Percentiles rank a stretch among this genome's conserved stretches.
Conservation (phyloP, 805 yeast genomes). For the Zygotorulaspora chibaensis region DNA sequence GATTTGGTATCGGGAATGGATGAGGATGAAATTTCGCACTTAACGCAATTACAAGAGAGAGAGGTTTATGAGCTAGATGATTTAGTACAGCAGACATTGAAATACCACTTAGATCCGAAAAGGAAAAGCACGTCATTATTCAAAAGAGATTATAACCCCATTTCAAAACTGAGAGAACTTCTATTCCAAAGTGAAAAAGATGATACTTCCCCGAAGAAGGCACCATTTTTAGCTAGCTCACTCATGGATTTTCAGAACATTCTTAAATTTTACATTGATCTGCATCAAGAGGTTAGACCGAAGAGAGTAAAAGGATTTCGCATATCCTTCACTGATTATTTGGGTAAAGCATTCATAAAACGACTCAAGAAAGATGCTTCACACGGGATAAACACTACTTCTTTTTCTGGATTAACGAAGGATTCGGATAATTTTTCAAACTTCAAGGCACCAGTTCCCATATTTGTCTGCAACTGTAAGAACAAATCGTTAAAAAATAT, state of each 20-base stretch:
- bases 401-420: conserved; percentile 32
- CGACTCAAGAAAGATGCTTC: conserved; percentile 29
- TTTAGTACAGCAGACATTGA: not conserved
- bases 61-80: not conserved
- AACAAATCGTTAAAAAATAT: conserved; percentile 35
- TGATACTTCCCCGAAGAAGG: conserved; percentile 18
- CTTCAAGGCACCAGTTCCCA: conserved; percentile 46
- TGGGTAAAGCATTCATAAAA: conserved; percentile 60
- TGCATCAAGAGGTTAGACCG: conserved; percentile 51
- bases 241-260: conserved; percentile 33
- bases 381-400: conserved; percentile 40
- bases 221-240: conserved; percentile 19
- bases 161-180: conserved; percentile 14
- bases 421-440: conserved; percentile 34
- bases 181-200: conserved; percentile 18
- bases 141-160: conserved; percentile 17
- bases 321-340: conserved; percentile 60
- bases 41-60: conserved; percentile 1
- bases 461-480: conserved; percentile 42
- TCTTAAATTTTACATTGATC: conserved; percentile 45
- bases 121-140: not conserved
- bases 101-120: not conserved
- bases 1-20: conserved; percentile 21
- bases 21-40: conserved; percentile 1
- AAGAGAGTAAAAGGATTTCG: conserved; percentile 52